Evolutionary conservation across 1,284 basidiomycete genomes (phyloP), one percentile per base, ranked within the genome.

Genomic region (Sphaerobolus stellatus): DNA sequence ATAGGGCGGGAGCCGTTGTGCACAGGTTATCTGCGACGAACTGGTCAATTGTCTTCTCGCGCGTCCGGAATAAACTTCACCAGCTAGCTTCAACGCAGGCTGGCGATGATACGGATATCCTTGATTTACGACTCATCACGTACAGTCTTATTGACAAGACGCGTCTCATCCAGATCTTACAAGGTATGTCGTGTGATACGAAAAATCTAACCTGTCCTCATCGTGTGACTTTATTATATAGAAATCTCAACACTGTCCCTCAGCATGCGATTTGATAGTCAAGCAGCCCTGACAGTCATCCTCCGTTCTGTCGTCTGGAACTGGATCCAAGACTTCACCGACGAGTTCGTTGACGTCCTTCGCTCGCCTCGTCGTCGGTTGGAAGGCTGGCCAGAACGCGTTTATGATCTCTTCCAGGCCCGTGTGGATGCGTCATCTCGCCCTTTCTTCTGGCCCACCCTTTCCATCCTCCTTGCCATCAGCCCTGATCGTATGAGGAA

Each of bases 21-120:
- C 95, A 91, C 68, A 88, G 90, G 66, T 79, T 98, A 14, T 95
- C 94, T 6, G 86, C 91, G 0, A 90, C 90, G 20, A 97, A 98
- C 66, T 98, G 94, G 94, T 72, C 75, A 30, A 80, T 92, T 7
- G 88, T 98, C 18, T 82, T 90, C 60, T 73, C 80, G 22, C 81
- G 90, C 18, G 80, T 96, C 56, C 83, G 86, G 54, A 76, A 77
- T 43, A 88, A 90, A 69, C 88, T 94, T 40, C 79, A 81, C 59
- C 79, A 73, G 56, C 78, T 88, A 50, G 84, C 84, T 44, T 55
- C 60, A 0, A 73, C 73, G 43, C 72, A 76, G 22, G 58, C 74
- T 1, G 81, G 85, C 16, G 78, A 81, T 8, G 76, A 75, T 14
- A 75, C 78, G 1, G 90, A 92, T 65, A 78, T 82, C 1, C 76